Percentiles rank a stretch among this genome's conserved stretches.
Conservation (phyloP, 768 basidiomycete species). For the Leucocoprinus leucothites region DNA sequence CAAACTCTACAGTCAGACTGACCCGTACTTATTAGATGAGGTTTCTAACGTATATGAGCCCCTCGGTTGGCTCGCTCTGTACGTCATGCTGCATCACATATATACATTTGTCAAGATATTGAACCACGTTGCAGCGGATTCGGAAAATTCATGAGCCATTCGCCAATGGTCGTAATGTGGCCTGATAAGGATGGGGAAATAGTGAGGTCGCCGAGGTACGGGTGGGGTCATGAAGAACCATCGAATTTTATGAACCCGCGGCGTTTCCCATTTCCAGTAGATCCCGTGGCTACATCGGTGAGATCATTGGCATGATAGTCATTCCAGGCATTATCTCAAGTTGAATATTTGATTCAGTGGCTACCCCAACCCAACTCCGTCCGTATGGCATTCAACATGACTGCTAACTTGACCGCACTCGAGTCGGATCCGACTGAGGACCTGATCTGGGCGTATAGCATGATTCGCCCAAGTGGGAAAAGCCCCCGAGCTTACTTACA, state of each 20-base stretch:
- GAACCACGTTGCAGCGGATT: slow-evolving; percentile 38
- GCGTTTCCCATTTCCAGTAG: slow-evolving; percentile 39
- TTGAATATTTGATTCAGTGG: slow-evolving; percentile 17
- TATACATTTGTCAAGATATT: background rate
- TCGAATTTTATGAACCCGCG: slow-evolving; percentile 38
- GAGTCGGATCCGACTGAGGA: slow-evolving; percentile 24
- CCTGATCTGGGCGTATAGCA: slow-evolving; percentile 41
- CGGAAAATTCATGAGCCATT: slow-evolving; percentile 44
- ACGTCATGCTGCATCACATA: slow-evolving; percentile 13
- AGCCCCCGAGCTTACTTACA: slow-evolving; percentile 5
- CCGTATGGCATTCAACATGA: slow-evolving; percentile 40
- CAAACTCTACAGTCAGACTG: background rate
- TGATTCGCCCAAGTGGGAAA: slow-evolving; percentile 22
- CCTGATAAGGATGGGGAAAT: slow-evolving; percentile 46
- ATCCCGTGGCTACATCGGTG: slow-evolving; percentile 32
- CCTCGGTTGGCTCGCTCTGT: slow-evolving; percentile 57
- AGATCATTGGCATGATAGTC: slow-evolving; percentile 8
- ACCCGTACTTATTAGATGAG: slow-evolving; percentile 33
- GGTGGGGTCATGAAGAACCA: slow-evolving; percentile 46
- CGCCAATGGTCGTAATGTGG: slow-evolving; percentile 58
- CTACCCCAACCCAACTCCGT: slow-evolving; percentile 27
- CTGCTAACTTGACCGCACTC: slow-evolving; percentile 32
- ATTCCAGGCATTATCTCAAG: background rate
- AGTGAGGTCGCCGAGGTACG: slow-evolving; percentile 58
- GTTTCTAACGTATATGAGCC: slow-evolving; percentile 36